phyloP scores from a whole-genome alignment of 768 basidiomycete species.

The Strobilomyces dryophilus region DNA sequence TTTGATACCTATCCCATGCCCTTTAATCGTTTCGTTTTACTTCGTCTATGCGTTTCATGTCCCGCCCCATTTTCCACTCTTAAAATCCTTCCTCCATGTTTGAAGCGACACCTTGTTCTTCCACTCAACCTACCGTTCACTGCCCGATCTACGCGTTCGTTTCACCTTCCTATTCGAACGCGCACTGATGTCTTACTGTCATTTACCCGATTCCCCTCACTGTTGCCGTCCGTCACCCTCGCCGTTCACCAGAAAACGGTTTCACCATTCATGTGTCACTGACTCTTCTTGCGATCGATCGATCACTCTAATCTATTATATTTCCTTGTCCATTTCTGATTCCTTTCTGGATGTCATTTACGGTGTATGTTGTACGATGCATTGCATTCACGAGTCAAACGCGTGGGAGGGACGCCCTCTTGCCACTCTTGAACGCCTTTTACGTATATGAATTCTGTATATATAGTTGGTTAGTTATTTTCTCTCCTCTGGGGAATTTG shows the following conservation, averaged over 20 bases:
- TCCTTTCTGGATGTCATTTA: not conserved
- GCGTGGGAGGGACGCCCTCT: not conserved
- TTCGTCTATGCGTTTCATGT: not conserved
- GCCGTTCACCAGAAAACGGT: slow-evolving; percentile 4
- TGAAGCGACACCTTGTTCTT: not conserved
- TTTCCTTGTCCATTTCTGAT: not conserved
- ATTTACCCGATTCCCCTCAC: not conserved
- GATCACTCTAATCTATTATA: not conserved
- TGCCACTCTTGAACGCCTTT: not conserved
- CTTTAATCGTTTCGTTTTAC: not conserved
- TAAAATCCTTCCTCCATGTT: not conserved
- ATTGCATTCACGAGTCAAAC: not conserved
- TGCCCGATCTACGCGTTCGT: not conserved
- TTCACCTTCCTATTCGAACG: not conserved
- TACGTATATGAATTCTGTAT: not conserved
- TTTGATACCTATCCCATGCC: not conserved
- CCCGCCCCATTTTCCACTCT: not conserved
- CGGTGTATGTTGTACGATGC: slow-evolving; percentile 4
- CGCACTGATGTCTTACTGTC: not conserved
- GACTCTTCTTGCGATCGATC: not conserved
- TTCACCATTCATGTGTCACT: not conserved
- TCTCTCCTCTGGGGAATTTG: too few relatives aligned
- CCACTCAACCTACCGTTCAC: not conserved
- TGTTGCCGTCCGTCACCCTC: not conserved
- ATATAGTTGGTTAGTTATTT: not conserved